Percentiles rank a stretch among this genome's conserved stretches.
Evolutionary conservation across 2,329 filamentous ascomycete species (phyloP).

Genomic region (Beauveria asiatica): DNA sequence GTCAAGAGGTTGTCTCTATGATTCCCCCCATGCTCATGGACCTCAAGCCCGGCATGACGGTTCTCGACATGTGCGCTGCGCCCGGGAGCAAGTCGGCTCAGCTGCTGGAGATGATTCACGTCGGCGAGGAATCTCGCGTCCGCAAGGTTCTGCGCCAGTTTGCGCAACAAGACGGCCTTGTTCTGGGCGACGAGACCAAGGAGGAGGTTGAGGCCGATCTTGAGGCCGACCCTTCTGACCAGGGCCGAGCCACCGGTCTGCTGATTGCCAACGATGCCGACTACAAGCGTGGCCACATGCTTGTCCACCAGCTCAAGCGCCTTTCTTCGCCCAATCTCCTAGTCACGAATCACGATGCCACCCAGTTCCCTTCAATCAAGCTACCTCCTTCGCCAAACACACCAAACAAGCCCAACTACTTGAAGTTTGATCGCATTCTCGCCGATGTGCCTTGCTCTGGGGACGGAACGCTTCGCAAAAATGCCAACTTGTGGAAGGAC

Average conservation of each 20-base stretch:
- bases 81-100: slow-evolving; percentile 96
- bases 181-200: slow-evolving; percentile 38
- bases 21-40: slow-evolving; percentile 93
- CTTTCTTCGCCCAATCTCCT: slow-evolving; percentile 93
- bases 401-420: slow-evolving; percentile 55
- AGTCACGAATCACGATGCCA: slow-evolving; percentile 96
- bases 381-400: slow-evolving; percentile 55
- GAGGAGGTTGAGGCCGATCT: slow-evolving; percentile 42
- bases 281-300: slow-evolving; percentile 93
- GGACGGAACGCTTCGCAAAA: slow-evolving; percentile 90
- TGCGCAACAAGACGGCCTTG: slow-evolving; percentile 51
- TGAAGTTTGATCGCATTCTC: slow-evolving; percentile 94
- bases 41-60: slow-evolving; percentile 80
- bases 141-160: slow-evolving; percentile 59
- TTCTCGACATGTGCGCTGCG: slow-evolving; percentile 91
- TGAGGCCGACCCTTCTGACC: slow-evolving; percentile 56
- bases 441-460: slow-evolving; percentile 96
- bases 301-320: slow-evolving; percentile 96
- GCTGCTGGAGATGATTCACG: slow-evolving; percentile 87
- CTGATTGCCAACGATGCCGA: slow-evolving; percentile 94
- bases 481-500: slow-evolving; percentile 87
- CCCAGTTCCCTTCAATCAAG: slow-evolving; percentile 86
- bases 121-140: slow-evolving; percentile 82
- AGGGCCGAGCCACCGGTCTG: slow-evolving; percentile 82
- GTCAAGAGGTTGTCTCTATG: slow-evolving; percentile 98